Evolutionary conservation across 257 asterid species (phyloP).

Genomic region (Lycium ferocissimum): DNA sequence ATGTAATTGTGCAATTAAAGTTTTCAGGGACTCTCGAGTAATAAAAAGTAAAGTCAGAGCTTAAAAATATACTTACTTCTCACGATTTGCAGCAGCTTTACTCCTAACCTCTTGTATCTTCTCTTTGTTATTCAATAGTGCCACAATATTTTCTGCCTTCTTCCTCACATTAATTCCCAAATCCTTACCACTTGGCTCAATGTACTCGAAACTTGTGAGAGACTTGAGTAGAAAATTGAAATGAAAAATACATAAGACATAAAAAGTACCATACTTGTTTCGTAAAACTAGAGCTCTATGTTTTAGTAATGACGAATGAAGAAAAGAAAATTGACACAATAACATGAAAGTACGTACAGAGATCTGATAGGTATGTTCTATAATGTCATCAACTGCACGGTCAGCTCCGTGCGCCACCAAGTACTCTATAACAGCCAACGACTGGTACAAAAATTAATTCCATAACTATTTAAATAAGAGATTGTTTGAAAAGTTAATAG

Average conservation of each 20-base stretch:
- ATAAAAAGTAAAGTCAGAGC: slow-evolving; percentile 32
- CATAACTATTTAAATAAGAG: slow-evolving; percentile 17
- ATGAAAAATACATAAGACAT: neutral
- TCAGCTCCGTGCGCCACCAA: slow-evolving; percentile 97
- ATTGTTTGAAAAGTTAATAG: slow-evolving; percentile 25
- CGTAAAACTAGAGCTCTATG: slow-evolving; percentile 14
- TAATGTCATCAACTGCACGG: slow-evolving; percentile 93
- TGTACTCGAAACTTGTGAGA: slow-evolving; percentile 88
- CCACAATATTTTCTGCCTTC: slow-evolving; percentile 82
- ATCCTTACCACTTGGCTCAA: slow-evolving; percentile 91
- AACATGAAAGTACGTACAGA: slow-evolving; percentile 63
- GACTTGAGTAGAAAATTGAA: slow-evolving; percentile 54
- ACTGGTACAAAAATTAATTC: slow-evolving; percentile 47
- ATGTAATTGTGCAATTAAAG: slow-evolving; percentile 24
- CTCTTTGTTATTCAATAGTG: slow-evolving; percentile 82
- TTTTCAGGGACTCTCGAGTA: slow-evolving; percentile 24
- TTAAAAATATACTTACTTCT: slow-evolving; percentile 64
- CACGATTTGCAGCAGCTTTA: slow-evolving; percentile 88
- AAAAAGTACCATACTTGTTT: neutral
- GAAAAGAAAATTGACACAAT: slow-evolving; percentile 23
- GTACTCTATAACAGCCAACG: slow-evolving; percentile 93
- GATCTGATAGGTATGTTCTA: slow-evolving; percentile 91
- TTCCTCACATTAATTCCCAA: slow-evolving; percentile 88
- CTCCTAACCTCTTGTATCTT: slow-evolving; percentile 85
- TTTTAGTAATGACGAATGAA: slow-evolving; percentile 26